phyloP scores from a whole-genome alignment of 768 basidiomycete species.

The Boletus rubropictus region DNA sequence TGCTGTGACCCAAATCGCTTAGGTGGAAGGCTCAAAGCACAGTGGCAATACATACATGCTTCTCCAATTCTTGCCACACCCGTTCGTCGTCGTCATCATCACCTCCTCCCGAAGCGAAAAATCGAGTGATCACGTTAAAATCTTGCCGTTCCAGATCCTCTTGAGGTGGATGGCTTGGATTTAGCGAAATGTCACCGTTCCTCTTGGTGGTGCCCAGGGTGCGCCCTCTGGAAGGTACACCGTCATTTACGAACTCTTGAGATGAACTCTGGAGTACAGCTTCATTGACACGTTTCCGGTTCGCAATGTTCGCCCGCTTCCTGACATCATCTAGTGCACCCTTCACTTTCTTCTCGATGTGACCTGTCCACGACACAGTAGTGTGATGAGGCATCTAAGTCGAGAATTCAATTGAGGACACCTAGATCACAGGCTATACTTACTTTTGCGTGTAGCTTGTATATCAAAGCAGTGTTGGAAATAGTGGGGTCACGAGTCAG shows the following conservation, averaged over 20 bases:
- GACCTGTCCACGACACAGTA: conserved; percentile 44
- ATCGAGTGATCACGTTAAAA: conserved; percentile 46
- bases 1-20: conserved; percentile 25
- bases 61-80: conserved; percentile 48
- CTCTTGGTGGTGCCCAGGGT: neutral
- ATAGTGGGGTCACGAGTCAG: conserved; percentile 45
- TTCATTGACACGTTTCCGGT: conserved; percentile 35
- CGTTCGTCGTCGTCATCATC: conserved; percentile 42
- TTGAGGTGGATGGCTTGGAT: conserved; percentile 1
- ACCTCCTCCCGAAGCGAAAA: conserved; percentile 50
- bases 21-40: neutral
- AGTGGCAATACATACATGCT: conserved; percentile 35
- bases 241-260: neutral
- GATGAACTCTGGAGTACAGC: neutral
- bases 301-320: conserved; percentile 47
- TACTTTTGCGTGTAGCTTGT: conserved; percentile 45
- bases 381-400: conserved; percentile 58
- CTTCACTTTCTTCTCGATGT: conserved; percentile 30
- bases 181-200: neutral
- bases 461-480: conserved; percentile 33
- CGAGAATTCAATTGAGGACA: neutral
- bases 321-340: conserved; percentile 42
- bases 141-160: conserved; percentile 33
- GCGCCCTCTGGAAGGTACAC: conserved; percentile 1
- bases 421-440: neutral